Base-by-base conservation (phyloP, 2,329 filamentous ascomycete genomes). In the Fusarium avenaceum region DNA sequence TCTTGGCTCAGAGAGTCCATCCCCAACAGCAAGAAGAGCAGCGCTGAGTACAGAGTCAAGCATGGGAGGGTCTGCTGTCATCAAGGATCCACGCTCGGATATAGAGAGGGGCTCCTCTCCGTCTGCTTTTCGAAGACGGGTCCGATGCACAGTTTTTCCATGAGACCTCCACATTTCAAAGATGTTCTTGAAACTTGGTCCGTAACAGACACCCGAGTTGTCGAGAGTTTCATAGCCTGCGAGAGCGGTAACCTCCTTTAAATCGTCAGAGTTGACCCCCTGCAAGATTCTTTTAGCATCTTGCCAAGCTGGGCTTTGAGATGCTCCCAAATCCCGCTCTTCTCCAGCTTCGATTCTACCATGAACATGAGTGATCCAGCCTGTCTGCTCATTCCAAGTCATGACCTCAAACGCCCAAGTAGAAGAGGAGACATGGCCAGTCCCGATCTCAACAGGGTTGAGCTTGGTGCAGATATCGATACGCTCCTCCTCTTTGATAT, bases 171-270 rank as follows among this genome's bases (percentile, higher is more conserved):
- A 49, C 32, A 49, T 38, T 9, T 4, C 20, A 10, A 38, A 24
- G 6, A 49, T 49, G 10, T 35, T 24, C 20, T 39, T 49, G 32
- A 49, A 49, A 17, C 19, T 38, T 38, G 46, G 46, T n/a, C 46
- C 46, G n/a, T 49, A 49, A 7, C 46, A 28, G 24, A 44, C 42
- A 9, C 42, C 42, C 9, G 22, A 44, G 22, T n/a, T 28, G 6
- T 28, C 42, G 7, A 44, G 42, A n/a, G 42, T 28, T 7, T 44
- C 24, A 17, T 17, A 44, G 10, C 42, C 42, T 15, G 17, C 22
- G 7, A 44, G 6, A 8, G 42, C 42, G 24, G 10, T 14, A n/a
- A 22, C 22, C 11, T 28, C 11, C 14, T 22, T 17, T 8, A 44
- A 7, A 5, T 28, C 42, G 17, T 22, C 20, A 22, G 20, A 4